Base-by-base conservation (phyloP, 768 basidiomycete species). In the Xerocomus spinulosus region DNA sequence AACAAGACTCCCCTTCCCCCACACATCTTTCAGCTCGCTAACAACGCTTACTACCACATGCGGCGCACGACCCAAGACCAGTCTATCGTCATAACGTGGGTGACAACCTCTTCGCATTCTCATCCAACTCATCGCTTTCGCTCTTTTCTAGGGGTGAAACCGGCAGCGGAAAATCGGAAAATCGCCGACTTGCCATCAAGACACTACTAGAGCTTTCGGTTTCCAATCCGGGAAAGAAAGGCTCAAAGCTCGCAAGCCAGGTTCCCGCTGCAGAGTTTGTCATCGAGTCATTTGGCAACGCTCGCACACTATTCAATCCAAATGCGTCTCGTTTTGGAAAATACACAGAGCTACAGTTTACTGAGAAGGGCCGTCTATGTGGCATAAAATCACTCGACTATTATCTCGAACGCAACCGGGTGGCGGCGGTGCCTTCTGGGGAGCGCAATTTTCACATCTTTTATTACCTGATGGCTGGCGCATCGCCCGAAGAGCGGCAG, bases 391-490 rank as follows among this genome's bases (percentile, higher is more conserved):
- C 92, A 0, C 82, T 98, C 53, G 93, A 97, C 63, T 97, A 99
- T 70, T 95, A 95, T 69, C 79, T 99, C 43, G 92, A 97, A 66
- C 76, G 89, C 45, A 89, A 85, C 57, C 83, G 93, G 9, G 92
- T 97, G n/a, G 79, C 91, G 6, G 81, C 82, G 18, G 80, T 88
- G 1, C 88, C 91, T 1, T 88, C 85, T 1, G 93, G 92, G 46
- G 94, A 99, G 68, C 82, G 94, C 10, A 97, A 96, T 56, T 97
- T 98, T 65, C 93, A 99, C 67, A 92, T 95, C 29, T 96, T 98
- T 69, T 97, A 98, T 64, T 96, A 96, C 66, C 81, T 99, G 59
- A 83, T 94, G 49, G 87, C 92, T 1, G 95, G 96, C 21, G 92
- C 93, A 2, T 82, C 86, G 0, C 61, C 79, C 0, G 96, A 98